Evolutionary conservation across 2,329 filamentous ascomycete species (phyloP).

Genomic region (Fusarium coicis): DNA sequence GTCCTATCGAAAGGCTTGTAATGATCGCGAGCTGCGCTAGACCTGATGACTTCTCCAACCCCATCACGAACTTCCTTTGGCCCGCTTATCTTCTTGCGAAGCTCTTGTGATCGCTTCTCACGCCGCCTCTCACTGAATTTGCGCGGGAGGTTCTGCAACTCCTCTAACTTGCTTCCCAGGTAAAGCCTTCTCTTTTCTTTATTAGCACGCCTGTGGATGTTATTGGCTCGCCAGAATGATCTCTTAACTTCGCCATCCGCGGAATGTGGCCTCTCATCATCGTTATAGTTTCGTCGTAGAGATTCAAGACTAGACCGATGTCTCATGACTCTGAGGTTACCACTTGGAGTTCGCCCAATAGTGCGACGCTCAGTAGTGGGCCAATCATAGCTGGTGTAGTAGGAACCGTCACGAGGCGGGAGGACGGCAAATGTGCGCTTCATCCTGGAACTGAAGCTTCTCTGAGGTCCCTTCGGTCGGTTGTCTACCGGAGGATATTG

Average conservation of each 20-base stretch:
- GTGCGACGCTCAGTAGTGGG: conserved; percentile 63
- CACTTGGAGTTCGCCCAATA: conserved; percentile 68
- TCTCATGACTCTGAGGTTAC: conserved; percentile 68
- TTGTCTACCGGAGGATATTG: conserved; percentile 62
- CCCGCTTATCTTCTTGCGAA: conserved; percentile 69
- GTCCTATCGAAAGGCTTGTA: conserved; percentile 17
- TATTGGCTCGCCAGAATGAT: conserved; percentile 49
- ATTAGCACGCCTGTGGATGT: conserved; percentile 39
- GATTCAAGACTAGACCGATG: conserved; percentile 62
- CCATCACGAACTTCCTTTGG: conserved; percentile 69
- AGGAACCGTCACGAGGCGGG: conserved; percentile 57
- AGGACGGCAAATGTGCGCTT: conserved; percentile 71
- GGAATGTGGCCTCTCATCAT: conserved; percentile 51
- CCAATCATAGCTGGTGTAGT: conserved; percentile 46
- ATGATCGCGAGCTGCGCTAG: conserved; percentile 45
- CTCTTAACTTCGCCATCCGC: conserved; percentile 39
- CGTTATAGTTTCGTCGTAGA: conserved; percentile 42
- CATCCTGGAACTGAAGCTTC: conserved; percentile 63
- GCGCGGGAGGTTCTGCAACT: conserved; percentile 63
- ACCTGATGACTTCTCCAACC: conserved; percentile 66
- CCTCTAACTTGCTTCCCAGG: conserved; percentile 61
- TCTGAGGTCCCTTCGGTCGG: conserved; percentile 56
- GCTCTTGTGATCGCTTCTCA: conserved; percentile 67
- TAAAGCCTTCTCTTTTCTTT: conserved; percentile 49
- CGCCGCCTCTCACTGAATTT: conserved; percentile 67